phyloP scores from a whole-genome alignment of 495 filamentous ascomycete species.

The Penicillium dipodomyicola region DNA sequence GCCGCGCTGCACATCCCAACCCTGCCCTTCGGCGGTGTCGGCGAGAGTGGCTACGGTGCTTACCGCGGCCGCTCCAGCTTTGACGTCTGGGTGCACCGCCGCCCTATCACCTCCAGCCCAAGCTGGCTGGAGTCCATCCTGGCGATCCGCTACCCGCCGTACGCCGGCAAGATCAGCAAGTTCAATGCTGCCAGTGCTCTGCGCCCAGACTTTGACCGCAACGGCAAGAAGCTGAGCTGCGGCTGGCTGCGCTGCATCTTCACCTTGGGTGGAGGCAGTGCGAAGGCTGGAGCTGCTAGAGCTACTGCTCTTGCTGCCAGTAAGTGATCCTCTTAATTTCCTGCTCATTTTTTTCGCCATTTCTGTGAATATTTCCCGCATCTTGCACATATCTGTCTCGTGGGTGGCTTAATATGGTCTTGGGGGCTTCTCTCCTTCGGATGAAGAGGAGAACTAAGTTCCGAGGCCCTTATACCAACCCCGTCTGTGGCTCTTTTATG shows the following conservation, averaged over 20 bases:
- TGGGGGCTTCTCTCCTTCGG: not conserved
- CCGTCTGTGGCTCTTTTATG: slow-evolving; percentile 3
- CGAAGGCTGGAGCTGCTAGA: slow-evolving; percentile 39
- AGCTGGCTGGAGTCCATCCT: slow-evolving; percentile 77
- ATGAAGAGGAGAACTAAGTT: not conserved
- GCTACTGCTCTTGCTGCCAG: slow-evolving; percentile 45
- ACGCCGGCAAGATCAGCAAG: slow-evolving; percentile 58
- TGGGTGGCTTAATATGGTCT: not conserved
- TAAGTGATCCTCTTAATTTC: slow-evolving; percentile 34
- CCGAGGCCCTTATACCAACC: not conserved
- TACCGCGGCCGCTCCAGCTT: slow-evolving; percentile 84
- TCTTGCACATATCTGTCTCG: slow-evolving; percentile 9
- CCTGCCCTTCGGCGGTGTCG: slow-evolving; percentile 87
- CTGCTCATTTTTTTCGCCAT: slow-evolving; percentile 1
- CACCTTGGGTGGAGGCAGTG: slow-evolving; percentile 45
- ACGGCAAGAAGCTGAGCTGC: slow-evolving; percentile 57
- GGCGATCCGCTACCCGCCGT: slow-evolving; percentile 78
- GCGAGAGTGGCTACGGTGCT: slow-evolving; percentile 75
- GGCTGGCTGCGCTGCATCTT: slow-evolving; percentile 47
- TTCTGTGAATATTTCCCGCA: slow-evolving; percentile 5
- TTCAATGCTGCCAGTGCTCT: slow-evolving; percentile 53
- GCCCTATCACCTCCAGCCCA: slow-evolving; percentile 72
- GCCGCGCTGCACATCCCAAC: slow-evolving; percentile 78
- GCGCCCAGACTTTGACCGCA: slow-evolving; percentile 81
- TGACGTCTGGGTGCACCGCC: slow-evolving; percentile 79